Conservation (phyloP, 805 yeast species). For the Cyberlindnera saturnus region DNA sequence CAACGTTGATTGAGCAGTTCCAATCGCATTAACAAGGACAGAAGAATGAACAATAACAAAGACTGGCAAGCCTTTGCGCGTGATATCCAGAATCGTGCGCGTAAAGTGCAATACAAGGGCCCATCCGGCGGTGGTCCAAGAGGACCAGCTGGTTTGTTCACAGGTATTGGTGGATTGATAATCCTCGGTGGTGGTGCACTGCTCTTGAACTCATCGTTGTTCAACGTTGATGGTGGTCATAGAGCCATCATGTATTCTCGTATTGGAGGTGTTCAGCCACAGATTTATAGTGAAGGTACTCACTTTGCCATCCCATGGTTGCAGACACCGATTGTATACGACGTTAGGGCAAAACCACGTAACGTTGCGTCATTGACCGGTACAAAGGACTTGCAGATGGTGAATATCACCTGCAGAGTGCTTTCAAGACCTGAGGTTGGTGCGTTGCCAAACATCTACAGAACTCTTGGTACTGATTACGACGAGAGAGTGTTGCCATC, state of each 20-base stretch:
- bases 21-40: too few relatives aligned
- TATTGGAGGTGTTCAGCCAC: slow-evolving; percentile 74
- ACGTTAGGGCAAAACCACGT: slow-evolving; percentile 95
- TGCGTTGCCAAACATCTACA: slow-evolving; percentile 76
- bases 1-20: too few relatives aligned
- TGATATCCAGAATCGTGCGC: slow-evolving; percentile 42
- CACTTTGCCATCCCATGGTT: slow-evolving; percentile 93
- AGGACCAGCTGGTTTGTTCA: slow-evolving; percentile 47
- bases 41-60: slow-evolving; percentile 25
- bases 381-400: slow-evolving; percentile 98
- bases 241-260: slow-evolving; percentile 93
- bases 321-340: slow-evolving; percentile 87
- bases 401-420: slow-evolving; percentile 97
- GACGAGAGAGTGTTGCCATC: slow-evolving; percentile 97
- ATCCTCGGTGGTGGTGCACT: slow-evolving; percentile 53
- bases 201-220: slow-evolving; percentile 50
- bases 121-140: slow-evolving; percentile 34
- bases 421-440: slow-evolving; percentile 79
- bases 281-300: slow-evolving; percentile 88
- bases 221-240: slow-evolving; percentile 98
- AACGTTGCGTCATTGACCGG: slow-evolving; percentile 95
- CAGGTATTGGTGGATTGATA: slow-evolving; percentile 58
- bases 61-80: slow-evolving; percentile 50
- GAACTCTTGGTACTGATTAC: slow-evolving; percentile 91
- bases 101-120: slow-evolving; percentile 32